Evolutionary conservation across 108 stramenopile species (phyloP).

Genomic region (Pseudonitzschia delicatissima): DNA sequence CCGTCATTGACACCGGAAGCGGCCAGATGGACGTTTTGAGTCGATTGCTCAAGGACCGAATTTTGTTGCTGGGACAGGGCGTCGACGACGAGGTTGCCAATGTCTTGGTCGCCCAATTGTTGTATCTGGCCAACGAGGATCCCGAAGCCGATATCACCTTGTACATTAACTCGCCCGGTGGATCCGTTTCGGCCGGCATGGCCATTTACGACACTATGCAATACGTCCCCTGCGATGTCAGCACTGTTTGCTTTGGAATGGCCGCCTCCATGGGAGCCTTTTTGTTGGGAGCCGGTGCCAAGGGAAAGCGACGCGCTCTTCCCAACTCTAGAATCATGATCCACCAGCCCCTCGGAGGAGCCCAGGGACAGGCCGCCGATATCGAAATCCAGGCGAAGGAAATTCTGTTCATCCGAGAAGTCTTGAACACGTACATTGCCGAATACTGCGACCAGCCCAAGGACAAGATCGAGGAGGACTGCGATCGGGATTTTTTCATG

Average conservation of each 20-base stretch:
- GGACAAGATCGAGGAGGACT: slow-evolving; percentile 95
- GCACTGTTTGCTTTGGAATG: slow-evolving; percentile 87
- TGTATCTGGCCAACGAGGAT: slow-evolving; percentile 83
- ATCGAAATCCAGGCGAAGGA: slow-evolving; percentile 99
- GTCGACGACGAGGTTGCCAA: slow-evolving; percentile 89
- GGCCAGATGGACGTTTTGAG: slow-evolving; percentile 79
- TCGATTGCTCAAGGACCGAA: slow-evolving; percentile 84
- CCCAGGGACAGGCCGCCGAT: slow-evolving; percentile 96
- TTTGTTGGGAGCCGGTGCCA: slow-evolving; percentile 74
- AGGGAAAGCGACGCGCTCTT: slow-evolving; percentile 86
- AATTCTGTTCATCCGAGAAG: slow-evolving; percentile 89
- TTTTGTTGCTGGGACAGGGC: slow-evolving; percentile 82
- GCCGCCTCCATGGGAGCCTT: slow-evolving; percentile 88
- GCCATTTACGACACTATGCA: slow-evolving; percentile 86
- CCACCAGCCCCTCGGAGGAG: slow-evolving; percentile 96
- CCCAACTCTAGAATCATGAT: slow-evolving; percentile 98
- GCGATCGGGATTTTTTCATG: slow-evolving; percentile 98
- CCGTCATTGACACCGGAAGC: slow-evolving; percentile 68
- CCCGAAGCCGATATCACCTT: slow-evolving; percentile 83
- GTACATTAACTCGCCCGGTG: slow-evolving; percentile 88
- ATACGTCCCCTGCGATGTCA: slow-evolving; percentile 83
- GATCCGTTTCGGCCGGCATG: slow-evolving; percentile 67
- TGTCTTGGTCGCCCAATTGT: slow-evolving; percentile 82
- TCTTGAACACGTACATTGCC: slow-evolving; percentile 92
- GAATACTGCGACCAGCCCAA: slow-evolving; percentile 91